Percentiles rank a stretch among this genome's conserved stretches.
Conservation (phyloP, 2,329 filamentous ascomycete species). For the Incumbomyces delicatus region DNA sequence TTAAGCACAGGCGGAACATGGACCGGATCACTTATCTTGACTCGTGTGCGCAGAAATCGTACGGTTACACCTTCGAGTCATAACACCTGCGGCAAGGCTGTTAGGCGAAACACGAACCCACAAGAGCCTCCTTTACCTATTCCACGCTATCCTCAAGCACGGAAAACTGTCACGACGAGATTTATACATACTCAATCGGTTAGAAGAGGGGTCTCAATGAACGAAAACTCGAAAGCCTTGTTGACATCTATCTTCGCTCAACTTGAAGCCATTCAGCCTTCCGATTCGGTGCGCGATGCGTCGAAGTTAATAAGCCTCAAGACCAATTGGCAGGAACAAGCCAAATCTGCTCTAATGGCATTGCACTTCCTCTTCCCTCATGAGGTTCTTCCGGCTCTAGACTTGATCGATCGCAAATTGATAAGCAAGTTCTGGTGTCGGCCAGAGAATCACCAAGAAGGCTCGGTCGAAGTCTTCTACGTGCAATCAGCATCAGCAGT, state of each 20-base stretch:
- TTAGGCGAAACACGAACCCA: no score
- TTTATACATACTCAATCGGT: not conserved
- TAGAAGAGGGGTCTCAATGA: not conserved
- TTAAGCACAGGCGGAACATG: no score
- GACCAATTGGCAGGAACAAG: slow-evolving; percentile 4
- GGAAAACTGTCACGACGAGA: not conserved
- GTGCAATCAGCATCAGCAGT: slow-evolving; percentile 50
- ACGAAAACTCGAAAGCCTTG: not conserved
- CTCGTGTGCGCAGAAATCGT: no score
- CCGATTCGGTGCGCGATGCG: not conserved
- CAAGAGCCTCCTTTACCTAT: no score
- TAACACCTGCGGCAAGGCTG: no score
- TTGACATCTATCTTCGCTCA: not conserved
- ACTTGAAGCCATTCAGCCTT: not conserved
- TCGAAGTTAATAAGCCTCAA: not conserved
- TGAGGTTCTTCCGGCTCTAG: slow-evolving; percentile 71
- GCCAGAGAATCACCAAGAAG: not conserved
- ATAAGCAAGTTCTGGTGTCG: slow-evolving; percentile 42
- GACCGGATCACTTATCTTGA: no score
- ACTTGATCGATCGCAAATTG: slow-evolving; percentile 71
- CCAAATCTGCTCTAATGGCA: slow-evolving; percentile 51
- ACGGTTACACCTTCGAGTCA: no score
- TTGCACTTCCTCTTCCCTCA: slow-evolving; percentile 78
- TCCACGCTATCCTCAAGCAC: no score
- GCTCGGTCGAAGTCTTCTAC: slow-evolving; percentile 42